Percentiles rank a stretch among this genome's conserved stretches.
phyloP scores from a whole-genome alignment of 371 early-diverging fungal species.

The Apophysomyces sp. region DNA sequence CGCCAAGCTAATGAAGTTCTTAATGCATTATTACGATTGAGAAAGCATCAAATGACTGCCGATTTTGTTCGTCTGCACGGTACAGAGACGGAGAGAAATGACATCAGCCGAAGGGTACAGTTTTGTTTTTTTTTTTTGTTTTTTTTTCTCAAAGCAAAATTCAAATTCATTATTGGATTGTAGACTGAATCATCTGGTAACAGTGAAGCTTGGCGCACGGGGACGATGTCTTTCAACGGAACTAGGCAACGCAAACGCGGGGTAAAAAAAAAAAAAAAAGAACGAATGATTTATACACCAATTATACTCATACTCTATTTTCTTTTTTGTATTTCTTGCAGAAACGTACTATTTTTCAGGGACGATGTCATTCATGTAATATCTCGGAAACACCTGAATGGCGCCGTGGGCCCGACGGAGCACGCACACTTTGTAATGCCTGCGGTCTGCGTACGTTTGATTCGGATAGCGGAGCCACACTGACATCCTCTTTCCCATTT shows the following conservation, averaged over 20 bases:
- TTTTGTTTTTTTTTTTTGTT: background rate
- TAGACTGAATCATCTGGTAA: constrained; percentile 8
- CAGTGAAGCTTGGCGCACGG: constrained; percentile 11
- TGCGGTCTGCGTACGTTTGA: constrained; percentile 59
- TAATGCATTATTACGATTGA: constrained; percentile 40
- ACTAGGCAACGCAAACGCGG: constrained; percentile 25
- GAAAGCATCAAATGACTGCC: constrained; percentile 38
- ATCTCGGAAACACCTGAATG: constrained; percentile 70
- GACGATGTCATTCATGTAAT: constrained; percentile 54
- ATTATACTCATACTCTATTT: background rate
- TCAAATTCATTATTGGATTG: too few species aligned
- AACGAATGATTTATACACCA: background rate
- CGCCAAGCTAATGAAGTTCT: constrained; percentile 40
- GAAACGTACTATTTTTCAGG: constrained; percentile 44
- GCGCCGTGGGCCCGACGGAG: constrained; percentile 72
- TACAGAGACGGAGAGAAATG: background rate
- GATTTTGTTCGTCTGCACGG: constrained; percentile 9
- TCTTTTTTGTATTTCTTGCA: background rate
- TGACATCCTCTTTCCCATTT: background rate
- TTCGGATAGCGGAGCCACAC: too few species aligned
- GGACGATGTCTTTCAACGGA: constrained; percentile 8
- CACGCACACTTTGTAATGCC: constrained; percentile 67
- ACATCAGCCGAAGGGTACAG: background rate
- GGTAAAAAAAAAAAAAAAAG: constrained; percentile 13
- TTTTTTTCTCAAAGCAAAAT: background rate